Base-by-base conservation (phyloP, 495 filamentous ascomycete species). In the Aspergillus funiculosus region DNA sequence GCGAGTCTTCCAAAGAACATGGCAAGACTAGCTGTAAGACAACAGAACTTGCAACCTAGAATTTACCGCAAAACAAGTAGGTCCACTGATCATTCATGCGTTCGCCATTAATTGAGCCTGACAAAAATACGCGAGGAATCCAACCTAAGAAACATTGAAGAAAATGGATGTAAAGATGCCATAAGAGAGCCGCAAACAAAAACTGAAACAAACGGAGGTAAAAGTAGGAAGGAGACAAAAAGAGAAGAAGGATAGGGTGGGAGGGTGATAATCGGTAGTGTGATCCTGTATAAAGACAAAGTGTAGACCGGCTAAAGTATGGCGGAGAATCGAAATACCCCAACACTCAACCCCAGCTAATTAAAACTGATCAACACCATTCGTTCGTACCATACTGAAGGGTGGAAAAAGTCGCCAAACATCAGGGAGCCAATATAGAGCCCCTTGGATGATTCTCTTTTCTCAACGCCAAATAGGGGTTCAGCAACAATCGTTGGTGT, bases 81-180 rank as follows among this genome's bases (percentile, higher is more conserved):
- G 18, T 43, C 22, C 45, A 27, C 50, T 36, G 48, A 51, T 46
- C 45, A 50, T 46, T 56, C 46, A 51, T 43, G 53, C 62, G 58
- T 57, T 66, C 56, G 58, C 64, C 62, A 68, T 69, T 69, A 68
- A 54, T 65, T 51, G 64, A 60, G 62, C 66, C 57, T 57, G 46
- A 66, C 52, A 53, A 58, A 55, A 64, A 59, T 24, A 51, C 52
- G 53, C 43, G 47, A 56, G 50, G 58, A 67, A 68, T 66, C 64
- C 67, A 71, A 68, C 66, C 60, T 66, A 60, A 56, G 52, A 57
- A 49, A 63, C 51, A 60, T 56, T 56, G 53, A 55, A 57, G 50
- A 56, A 61, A 52, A 57, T 48, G 56, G 43, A 58, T 48, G 50
- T 51, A 54, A 54, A 57, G 52, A 59, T 51, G 48, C 50, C 46